A percentile compares a stretch with the other conserved stretches of the same genome.
Evolutionary conservation across 495 filamentous ascomycete genomes (phyloP).

Genomic region (Penicillium maclennaniae): DNA sequence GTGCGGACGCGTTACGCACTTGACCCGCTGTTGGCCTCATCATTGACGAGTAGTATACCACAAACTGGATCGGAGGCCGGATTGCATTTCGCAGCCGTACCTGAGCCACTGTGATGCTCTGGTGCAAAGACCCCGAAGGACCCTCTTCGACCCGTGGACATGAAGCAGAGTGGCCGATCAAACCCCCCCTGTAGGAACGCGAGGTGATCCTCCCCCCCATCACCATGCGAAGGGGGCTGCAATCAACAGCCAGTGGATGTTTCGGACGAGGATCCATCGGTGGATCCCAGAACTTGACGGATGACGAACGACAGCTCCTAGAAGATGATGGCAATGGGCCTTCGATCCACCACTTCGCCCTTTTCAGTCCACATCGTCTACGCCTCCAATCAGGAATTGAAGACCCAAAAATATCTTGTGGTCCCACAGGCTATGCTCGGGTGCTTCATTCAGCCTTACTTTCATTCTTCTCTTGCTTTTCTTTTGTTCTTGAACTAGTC

Average conservation of each 20-base stretch:
- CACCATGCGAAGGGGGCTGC: slow-evolving; percentile 4
- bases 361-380: slow-evolving; percentile 8
- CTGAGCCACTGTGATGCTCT: background rate
- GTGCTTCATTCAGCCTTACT: slow-evolving; percentile 2
- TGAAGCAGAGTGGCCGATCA: background rate
- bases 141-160: background rate
- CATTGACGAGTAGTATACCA: slow-evolving; percentile 20
- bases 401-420: slow-evolving; percentile 29
- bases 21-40: slow-evolving; percentile 18
- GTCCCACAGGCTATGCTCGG: slow-evolving; percentile 12
- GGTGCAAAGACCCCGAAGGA: background rate
- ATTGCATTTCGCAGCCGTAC: slow-evolving; percentile 9
- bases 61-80: slow-evolving; percentile 4
- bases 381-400: slow-evolving; percentile 22
- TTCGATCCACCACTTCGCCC: slow-evolving; percentile 9
- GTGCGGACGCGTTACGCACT: slow-evolving; percentile 14
- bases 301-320: slow-evolving; percentile 20
- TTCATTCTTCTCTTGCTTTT: too few relatives aligned
- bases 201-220: background rate
- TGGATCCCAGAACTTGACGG: slow-evolving; percentile 12
- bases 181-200: too few relatives aligned
- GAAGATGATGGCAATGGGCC: slow-evolving; percentile 2
- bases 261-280: slow-evolving; percentile 14
- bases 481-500: background rate
- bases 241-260: slow-evolving; percentile 2